These are phyloP conservation scores for Vitis hybrid DNA, from an alignment of 177 flowering plant species.

Conservation along the genomic window DNA sequence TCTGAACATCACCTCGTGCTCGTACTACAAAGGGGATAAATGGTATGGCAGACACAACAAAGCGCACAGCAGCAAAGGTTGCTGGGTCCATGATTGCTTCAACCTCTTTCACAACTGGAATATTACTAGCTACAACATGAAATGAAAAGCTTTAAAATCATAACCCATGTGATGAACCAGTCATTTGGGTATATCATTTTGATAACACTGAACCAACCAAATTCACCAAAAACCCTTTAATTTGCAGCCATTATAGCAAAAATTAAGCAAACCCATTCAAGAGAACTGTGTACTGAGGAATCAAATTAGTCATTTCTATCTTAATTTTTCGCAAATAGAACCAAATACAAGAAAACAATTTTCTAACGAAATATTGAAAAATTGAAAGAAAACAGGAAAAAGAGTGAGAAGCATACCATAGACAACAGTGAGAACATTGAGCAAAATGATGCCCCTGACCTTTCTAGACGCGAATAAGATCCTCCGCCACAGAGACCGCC, in stretches of 20 bases:
- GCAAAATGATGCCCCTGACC: constrained; percentile 74
- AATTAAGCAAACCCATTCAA: not conserved
- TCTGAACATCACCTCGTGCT: constrained; percentile 49
- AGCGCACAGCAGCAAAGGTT: constrained; percentile 67
- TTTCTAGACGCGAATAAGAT: constrained; percentile 64
- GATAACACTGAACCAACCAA: not conserved
- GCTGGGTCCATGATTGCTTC: constrained; percentile 76
- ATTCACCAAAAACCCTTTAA: not conserved
- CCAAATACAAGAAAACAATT: not conserved
- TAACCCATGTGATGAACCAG: not conserved
- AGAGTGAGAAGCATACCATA: constrained; percentile 48
- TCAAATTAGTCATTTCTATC: no score
- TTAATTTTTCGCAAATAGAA: not conserved
- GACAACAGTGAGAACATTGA: constrained; percentile 59
- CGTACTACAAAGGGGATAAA: constrained; percentile 63
- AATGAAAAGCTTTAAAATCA: not conserved
- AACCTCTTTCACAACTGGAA: constrained; percentile 80
- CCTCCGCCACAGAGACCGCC: constrained; percentile 58
- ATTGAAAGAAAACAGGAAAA: not conserved
- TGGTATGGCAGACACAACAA: constrained; percentile 63
- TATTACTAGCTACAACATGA: constrained; percentile 64
- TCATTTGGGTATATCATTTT: not conserved
- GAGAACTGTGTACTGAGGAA: no score
- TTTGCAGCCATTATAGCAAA: not conserved
- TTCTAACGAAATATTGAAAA: not conserved